Evolutionary conservation across 257 asterid genomes (phyloP).

Genomic region (Prunella vulgaris): DNA sequence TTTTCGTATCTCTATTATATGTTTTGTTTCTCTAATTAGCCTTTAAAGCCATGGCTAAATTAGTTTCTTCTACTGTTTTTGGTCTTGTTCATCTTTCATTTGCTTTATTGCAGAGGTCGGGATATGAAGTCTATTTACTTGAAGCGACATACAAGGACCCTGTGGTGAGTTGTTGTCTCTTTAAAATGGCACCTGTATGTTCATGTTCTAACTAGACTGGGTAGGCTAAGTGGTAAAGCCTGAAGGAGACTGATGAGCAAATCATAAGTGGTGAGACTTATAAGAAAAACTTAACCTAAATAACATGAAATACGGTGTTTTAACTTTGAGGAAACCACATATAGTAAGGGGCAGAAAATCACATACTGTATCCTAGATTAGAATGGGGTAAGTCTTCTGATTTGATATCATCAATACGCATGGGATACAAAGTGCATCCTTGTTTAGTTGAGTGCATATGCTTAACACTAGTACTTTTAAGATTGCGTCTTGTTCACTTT

Average conservation of each 20-base stretch:
- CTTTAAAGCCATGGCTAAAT: slow-evolving; percentile 6
- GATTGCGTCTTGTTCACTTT: background rate
- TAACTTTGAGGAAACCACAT: background rate
- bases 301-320: background rate
- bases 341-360: background rate
- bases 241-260: background rate
- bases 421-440: background rate
- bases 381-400: background rate
- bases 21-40: slow-evolving; percentile 7
- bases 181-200: background rate
- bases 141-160: slow-evolving; percentile 98
- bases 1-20: slow-evolving; percentile 6
- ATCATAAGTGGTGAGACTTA: background rate
- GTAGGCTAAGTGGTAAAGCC: slow-evolving; percentile 10
- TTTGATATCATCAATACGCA: slow-evolving; percentile 1
- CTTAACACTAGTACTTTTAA: background rate
- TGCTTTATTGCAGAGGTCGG: slow-evolving; percentile 77
- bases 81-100: slow-evolving; percentile 22
- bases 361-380: background rate
- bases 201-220: background rate
- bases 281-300: slow-evolving; percentile 1
- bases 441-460: slow-evolving; percentile 4
- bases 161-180: slow-evolving; percentile 50
- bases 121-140: slow-evolving; percentile 90
- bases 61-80: slow-evolving; percentile 9